Base-by-base conservation (phyloP, 2,329 filamentous ascomycete genomes). In the Thielaviopsis musarum region DNA sequence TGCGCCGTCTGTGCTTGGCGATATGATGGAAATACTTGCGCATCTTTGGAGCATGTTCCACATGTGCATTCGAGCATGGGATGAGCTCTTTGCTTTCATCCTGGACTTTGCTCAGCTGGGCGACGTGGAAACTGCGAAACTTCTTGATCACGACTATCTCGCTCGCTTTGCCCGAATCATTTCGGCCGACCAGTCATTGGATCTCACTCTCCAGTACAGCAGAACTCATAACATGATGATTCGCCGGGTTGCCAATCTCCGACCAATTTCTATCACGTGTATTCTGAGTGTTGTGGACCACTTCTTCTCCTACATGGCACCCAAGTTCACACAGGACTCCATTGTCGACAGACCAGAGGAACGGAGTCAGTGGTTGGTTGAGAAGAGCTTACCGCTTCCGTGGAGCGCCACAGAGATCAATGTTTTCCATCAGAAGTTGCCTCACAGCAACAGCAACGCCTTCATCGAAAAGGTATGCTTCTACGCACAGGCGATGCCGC, bases 51-150 rank as follows among this genome's bases (percentile, higher is more conserved):
- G 77, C 2, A 73, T 71, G n/a, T 81, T 89, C 60, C 81, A 87
- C 62, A 69, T 73, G 2, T 74, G 77, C 53, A 72, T 81, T 28
- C 79, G 83, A 60, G 79, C 85, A 2, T 93, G 88, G 88, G 80
- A 83, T 51, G 87, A 91, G 65, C 84, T 85, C 61, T 91, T 91
- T 67, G 78, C 79, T 13, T 76, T 86, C n/a, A 74, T 91, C 62
- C 67, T 78, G n/a, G 73, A 73, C n/a, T 84, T 91, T 66, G 81
- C 82, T 15, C 74, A 73, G 53, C 70, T 88, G 59, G 85, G 85
- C 0, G 70, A 73, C 2, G 68, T 74, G 5, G 83, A 88, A 67
- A 74, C 78, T 21, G 72, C 74, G 1, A 67, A 77, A 5, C 73
- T 90, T 24, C 73, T 91, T 24, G 77, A 81, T 12, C 73, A 76